Evolutionary conservation across 192 early-diverging fungal species (phyloP).

Genomic region (Coemansia sp.): DNA sequence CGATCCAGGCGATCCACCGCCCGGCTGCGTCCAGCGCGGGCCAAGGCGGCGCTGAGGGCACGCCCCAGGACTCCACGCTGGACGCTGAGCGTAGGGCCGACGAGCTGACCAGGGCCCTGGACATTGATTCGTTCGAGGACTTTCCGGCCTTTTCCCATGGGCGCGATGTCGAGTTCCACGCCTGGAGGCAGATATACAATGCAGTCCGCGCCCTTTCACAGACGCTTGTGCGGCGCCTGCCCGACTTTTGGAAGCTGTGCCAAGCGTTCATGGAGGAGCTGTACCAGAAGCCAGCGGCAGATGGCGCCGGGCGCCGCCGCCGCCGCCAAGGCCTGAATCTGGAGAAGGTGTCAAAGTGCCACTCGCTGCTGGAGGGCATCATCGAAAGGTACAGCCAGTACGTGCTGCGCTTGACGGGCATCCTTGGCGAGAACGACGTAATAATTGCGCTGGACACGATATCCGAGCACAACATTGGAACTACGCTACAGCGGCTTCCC

Average conservation of each 20-base stretch:
- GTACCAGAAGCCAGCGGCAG: slow-evolving; percentile 47
- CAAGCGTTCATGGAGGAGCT: slow-evolving; percentile 83
- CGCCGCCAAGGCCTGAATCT: slow-evolving; percentile 42
- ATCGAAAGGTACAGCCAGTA: slow-evolving; percentile 43
- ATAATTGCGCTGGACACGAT: slow-evolving; percentile 22
- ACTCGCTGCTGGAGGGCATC: slow-evolving; percentile 41
- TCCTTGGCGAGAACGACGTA: slow-evolving; percentile 28
- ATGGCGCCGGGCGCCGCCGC: slow-evolving; percentile 27
- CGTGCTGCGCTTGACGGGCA: slow-evolving; percentile 37
- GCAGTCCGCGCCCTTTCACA: slow-evolving; percentile 75
- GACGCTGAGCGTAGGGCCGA: slow-evolving; percentile 30
- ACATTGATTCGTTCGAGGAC: slow-evolving; percentile 36
- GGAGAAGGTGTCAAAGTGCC: slow-evolving; percentile 46
- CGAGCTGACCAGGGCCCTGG: slow-evolving; percentile 36
- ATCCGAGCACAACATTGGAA: slow-evolving; percentile 4
- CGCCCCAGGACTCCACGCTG: slow-evolving; percentile 2
- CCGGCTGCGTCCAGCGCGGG: neutral
- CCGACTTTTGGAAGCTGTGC: slow-evolving; percentile 91
- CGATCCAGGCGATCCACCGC: slow-evolving; percentile 14
- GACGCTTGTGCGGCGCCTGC: slow-evolving; percentile 64
- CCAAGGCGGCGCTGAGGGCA: neutral
- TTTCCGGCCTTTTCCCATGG: slow-evolving; percentile 36
- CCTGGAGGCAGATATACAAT: slow-evolving; percentile 64
- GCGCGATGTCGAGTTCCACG: slow-evolving; percentile 47
- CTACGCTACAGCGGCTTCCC: slow-evolving; percentile 41